phyloP scores from a whole-genome alignment of 495 filamentous ascomycete genomes.

The Apodospora peruviana region DNA sequence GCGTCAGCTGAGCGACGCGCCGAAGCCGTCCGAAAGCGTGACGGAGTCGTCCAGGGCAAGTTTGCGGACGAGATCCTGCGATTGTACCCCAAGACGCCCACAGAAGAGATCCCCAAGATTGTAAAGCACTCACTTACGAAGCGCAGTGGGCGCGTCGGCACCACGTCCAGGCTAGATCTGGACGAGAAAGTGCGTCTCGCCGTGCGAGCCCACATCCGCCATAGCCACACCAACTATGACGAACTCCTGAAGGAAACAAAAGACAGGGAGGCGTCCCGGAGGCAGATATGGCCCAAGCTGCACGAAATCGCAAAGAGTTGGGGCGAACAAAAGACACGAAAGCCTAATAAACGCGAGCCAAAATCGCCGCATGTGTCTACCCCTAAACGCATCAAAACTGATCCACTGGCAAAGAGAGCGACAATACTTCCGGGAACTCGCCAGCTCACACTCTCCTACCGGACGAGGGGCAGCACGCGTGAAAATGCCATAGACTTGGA shows the following conservation, averaged over 20 bases:
- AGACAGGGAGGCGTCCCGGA: constrained; percentile 14
- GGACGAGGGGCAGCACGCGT: too few relatives aligned
- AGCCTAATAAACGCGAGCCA: too few relatives aligned
- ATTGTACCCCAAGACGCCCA: constrained; percentile 26
- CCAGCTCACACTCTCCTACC: too few relatives aligned
- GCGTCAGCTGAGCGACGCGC: constrained; percentile 24
- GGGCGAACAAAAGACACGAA: too few relatives aligned
- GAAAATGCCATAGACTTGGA: too few relatives aligned
- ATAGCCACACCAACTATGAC: constrained; percentile 34
- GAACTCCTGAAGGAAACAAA: constrained; percentile 13
- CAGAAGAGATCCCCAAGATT: constrained; percentile 12
- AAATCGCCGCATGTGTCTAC: too few relatives aligned
- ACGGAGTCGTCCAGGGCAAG: constrained; percentile 18
- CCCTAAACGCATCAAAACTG: too few relatives aligned
- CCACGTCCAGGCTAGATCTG: constrained; percentile 20
- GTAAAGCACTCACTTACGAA: constrained; percentile 27
- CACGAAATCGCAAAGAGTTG: constrained; percentile 16
- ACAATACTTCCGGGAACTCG: too few relatives aligned
- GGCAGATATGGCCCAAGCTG: constrained; percentile 7
- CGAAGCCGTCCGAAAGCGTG: constrained; percentile 19
- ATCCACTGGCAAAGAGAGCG: too few relatives aligned
- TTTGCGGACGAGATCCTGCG: constrained; percentile 21
- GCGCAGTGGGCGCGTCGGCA: constrained; percentile 28
- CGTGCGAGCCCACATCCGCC: constrained; percentile 33
- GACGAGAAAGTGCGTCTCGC: constrained; percentile 28